Conservation (phyloP, 2,329 filamentous ascomycete species). For the Aspergillus caelatus region DNA sequence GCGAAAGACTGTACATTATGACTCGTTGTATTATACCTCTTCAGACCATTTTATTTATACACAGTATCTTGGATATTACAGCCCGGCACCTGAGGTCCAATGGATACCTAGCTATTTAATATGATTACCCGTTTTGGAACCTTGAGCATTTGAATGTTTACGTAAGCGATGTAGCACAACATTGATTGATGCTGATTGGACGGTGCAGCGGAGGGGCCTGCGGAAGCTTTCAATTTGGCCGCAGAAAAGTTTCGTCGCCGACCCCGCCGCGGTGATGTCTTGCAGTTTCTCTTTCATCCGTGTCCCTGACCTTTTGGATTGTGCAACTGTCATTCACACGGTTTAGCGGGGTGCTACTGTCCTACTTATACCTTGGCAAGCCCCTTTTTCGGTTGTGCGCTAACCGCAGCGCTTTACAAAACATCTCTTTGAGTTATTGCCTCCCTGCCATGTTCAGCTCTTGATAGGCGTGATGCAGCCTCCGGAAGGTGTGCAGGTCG, state of each 20-base stretch:
- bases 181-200: constrained; percentile 20
- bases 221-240: constrained; percentile 18
- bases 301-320: constrained; percentile 1
- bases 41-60: background rate
- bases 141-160: background rate
- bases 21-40: constrained; percentile 7
- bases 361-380: background rate
- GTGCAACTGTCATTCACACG: background rate
- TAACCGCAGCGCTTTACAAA: background rate
- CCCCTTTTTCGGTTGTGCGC: background rate
- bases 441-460: constrained; percentile 40
- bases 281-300: constrained; percentile 20
- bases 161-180: background rate
- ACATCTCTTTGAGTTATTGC: constrained; percentile 25
- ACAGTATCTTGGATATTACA: background rate
- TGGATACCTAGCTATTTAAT: too few relatives aligned
- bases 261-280: constrained; percentile 27
- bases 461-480: constrained; percentile 44
- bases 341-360: background rate
- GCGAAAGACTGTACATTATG: background rate
- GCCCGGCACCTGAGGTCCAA: too few relatives aligned
- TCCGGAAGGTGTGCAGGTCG: constrained; percentile 49
- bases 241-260: constrained; percentile 31
- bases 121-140: background rate
- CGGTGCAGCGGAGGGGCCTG: constrained; percentile 14